Evolutionary conservation across 2,329 filamentous ascomycete genomes (phyloP).

Genomic region (Amauroascus verrucosus): DNA sequence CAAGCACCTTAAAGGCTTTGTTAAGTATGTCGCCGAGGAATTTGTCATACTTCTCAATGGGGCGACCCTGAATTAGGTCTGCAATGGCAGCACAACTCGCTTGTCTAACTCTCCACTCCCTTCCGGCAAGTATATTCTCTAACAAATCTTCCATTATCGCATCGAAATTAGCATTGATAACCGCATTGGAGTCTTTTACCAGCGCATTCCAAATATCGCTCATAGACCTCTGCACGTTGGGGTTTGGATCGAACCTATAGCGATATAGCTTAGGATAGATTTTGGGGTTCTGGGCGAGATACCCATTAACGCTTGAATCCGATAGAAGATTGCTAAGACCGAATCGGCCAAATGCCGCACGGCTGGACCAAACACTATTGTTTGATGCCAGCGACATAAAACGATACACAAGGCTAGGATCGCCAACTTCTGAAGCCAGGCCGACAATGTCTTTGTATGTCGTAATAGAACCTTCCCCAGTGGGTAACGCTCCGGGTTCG

Average conservation of each 20-base stretch:
- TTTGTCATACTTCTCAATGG: conserved; percentile 65
- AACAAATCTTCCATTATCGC: conserved; percentile 81
- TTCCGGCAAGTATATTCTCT: conserved; percentile 65
- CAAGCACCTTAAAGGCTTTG: conserved; percentile 77
- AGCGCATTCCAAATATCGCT: conserved; percentile 94
- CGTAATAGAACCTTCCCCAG: conserved; percentile 80
- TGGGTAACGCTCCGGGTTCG: conserved; percentile 79
- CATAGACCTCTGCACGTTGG: conserved; percentile 89
- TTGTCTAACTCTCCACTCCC: conserved; percentile 87
- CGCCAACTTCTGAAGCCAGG: conserved; percentile 89
- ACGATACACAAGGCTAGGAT: conserved; percentile 91
- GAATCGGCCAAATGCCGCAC: conserved; percentile 89
- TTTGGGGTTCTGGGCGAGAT: conserved; percentile 73
- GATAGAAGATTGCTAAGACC: conserved; percentile 86
- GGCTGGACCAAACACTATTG: conserved; percentile 93
- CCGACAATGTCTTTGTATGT: conserved; percentile 97
- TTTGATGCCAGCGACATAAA: conserved; percentile 97
- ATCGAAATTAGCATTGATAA: conserved; percentile 73
- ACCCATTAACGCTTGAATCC: conserved; percentile 60
- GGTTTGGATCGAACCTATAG: conserved; percentile 90
- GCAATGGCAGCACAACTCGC: conserved; percentile 84
- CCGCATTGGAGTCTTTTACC: conserved; percentile 74
- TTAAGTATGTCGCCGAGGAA: conserved; percentile 80
- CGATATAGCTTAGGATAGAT: conserved; percentile 90
- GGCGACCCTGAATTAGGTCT: conserved; percentile 73